These are phyloP conservation scores for Yarrowia osloensis DNA, from an alignment of 805 yeast species.

Conservation along the genomic window DNA sequence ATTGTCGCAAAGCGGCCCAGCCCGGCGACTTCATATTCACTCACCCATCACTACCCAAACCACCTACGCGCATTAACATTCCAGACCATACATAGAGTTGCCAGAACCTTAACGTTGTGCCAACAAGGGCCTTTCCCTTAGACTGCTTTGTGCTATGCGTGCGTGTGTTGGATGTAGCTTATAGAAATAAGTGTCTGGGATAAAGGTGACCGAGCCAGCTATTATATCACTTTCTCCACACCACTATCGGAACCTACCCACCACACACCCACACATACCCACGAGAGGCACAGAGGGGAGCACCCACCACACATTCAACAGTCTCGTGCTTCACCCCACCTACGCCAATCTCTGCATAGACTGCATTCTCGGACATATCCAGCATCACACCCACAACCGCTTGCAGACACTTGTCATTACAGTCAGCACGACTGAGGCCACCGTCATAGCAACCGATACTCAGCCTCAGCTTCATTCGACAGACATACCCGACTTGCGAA, in stretches of 20 bases:
- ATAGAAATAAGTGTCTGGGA: neutral
- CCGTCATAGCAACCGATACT: neutral
- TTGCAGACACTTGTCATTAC: neutral
- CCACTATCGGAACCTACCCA: neutral
- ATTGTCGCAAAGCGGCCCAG: neutral
- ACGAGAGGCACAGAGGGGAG: neutral
- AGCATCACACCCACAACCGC: neutral
- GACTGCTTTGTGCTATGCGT: slow-evolving; percentile 1
- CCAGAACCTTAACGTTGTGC: slow-evolving; percentile 14
- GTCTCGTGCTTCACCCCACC: neutral
- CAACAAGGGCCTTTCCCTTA: slow-evolving; percentile 22
- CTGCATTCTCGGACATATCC: slow-evolving; percentile 17
- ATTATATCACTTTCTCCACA: neutral
- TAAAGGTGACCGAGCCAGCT: slow-evolving; percentile 1
- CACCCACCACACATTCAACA: neutral
- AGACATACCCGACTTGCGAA: neutral
- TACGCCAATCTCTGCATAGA: slow-evolving; percentile 20
- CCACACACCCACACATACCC: neutral
- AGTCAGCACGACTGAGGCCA: slow-evolving; percentile 1
- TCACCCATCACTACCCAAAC: slow-evolving; percentile 5
- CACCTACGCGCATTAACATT: slow-evolving; percentile 28
- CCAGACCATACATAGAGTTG: slow-evolving; percentile 7
- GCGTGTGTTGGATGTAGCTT: neutral
- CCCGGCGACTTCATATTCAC: neutral
- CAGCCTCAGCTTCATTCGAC: neutral